These are phyloP conservation scores for Botrytis aclada DNA, from an alignment of 2,329 filamentous ascomycete genomes.

Conservation along the genomic window DNA sequence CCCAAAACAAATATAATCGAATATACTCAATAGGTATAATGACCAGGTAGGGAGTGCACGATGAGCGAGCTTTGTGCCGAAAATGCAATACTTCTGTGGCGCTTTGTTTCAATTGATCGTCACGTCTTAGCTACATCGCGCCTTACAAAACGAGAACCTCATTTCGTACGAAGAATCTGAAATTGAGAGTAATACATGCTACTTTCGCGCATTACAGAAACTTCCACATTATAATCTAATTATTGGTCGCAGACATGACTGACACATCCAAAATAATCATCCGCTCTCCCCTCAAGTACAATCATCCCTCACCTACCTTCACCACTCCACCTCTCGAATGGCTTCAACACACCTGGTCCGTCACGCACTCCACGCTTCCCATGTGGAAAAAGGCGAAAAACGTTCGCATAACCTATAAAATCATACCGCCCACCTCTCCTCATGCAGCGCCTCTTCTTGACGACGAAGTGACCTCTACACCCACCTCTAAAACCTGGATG, in stretches of 20 bases:
- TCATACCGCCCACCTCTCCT: slow-evolving; percentile 41
- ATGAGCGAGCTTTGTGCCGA: not conserved
- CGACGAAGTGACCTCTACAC: slow-evolving; percentile 68
- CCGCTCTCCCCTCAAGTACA: slow-evolving; percentile 23
- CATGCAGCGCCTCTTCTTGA: slow-evolving; percentile 47
- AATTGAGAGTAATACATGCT: not conserved
- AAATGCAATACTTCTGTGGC: not conserved
- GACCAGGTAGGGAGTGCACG: not conserved
- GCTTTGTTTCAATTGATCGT: slow-evolving; percentile 18
- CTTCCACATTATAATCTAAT: not conserved
- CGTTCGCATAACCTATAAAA: slow-evolving; percentile 72
- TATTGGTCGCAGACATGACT: not conserved
- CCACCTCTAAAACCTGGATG: slow-evolving; percentile 43
- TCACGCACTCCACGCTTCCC: slow-evolving; percentile 70
- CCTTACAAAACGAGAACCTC: not conserved
- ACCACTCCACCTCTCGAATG: slow-evolving; percentile 44
- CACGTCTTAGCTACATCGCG: not conserved
- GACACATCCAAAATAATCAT: slow-evolving; percentile 14
- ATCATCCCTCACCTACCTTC: slow-evolving; percentile 18
- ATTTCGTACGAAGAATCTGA: too few species aligned
- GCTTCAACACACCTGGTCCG: slow-evolving; percentile 66
- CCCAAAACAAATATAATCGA: not conserved
- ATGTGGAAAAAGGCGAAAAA: slow-evolving; percentile 83
- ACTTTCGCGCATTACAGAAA: not conserved
- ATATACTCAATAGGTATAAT: not conserved